Evolutionary conservation across 2,329 filamentous ascomycete species (phyloP), one percentile per base, ranked within the genome.

Genomic region (Nemania sp.): DNA sequence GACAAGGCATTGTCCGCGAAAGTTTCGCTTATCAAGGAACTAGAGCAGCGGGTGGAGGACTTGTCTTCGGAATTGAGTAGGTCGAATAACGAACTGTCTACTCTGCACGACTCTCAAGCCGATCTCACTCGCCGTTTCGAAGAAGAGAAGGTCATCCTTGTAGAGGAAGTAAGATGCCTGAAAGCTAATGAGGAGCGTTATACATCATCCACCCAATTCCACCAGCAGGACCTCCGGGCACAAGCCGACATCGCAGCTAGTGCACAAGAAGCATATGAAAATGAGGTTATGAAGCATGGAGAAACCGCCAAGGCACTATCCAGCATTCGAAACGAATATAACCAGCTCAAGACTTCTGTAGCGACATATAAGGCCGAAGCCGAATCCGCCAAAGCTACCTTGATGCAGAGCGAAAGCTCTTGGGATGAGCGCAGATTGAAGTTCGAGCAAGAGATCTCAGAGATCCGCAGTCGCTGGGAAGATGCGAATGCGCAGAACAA

Each of bases 251-350:
- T 99, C 66, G 91, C 94, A 2, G 86, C 91, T 48, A 89, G 91
- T 70, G 91, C 94, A 3, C 94, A 99, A 69, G 88, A 96, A 68
- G 92, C 94, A 63, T 99, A 99, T 68, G 95, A 99, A 71, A 86
- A 86, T 59, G 94, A 99, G 70, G 80, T 99, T 9, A 83, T 96
- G 65, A 97, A 94, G 75, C 94, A 99, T 72, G 93, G 92, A 1
- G 91, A 97, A 61, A 94, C 93, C n/a, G 90, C 93, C 11, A 92
- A 91, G 72, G 83, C 84, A 30, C 79, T 97, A 12, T 91, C 96
- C 63, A 80, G 80, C 48, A 78, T 96, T 43, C 89, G 94, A 46
- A 78, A 80, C 3, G 91, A 97, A 61, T 83, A 89, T 71, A 94
- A 96, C 66, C 79, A 90, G 62, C 74, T 97, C 57, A 92, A 90